phyloP scores from a whole-genome alignment of 2,329 filamentous ascomycete species.

The Calonectria fujianensis region DNA sequence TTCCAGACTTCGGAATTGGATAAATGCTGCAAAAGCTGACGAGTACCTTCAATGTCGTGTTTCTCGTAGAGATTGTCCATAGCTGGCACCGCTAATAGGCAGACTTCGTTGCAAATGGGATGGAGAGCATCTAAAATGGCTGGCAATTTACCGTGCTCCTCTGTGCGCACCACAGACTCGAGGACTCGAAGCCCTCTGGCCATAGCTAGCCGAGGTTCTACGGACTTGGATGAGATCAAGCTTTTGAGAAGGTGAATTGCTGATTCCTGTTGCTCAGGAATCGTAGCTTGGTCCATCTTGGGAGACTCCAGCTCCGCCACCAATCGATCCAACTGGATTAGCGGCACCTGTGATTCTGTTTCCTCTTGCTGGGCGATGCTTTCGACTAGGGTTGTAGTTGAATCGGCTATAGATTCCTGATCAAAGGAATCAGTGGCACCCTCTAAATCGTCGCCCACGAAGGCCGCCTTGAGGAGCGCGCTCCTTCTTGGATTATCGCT shows the following conservation, averaged over 20 bases:
- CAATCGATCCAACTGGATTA: slow-evolving; percentile 39
- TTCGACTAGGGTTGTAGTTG: background rate
- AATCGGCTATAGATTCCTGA: background rate
- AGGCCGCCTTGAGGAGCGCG: slow-evolving; percentile 11
- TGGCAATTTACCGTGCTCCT: slow-evolving; percentile 46
- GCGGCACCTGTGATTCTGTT: background rate
- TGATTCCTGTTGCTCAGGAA: slow-evolving; percentile 35
- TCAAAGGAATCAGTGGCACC: background rate
- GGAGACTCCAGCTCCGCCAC: slow-evolving; percentile 40
- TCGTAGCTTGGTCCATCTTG: background rate
- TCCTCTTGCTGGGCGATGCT: background rate
- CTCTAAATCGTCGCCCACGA: slow-evolving; percentile 1
- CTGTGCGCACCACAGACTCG: slow-evolving; percentile 42
- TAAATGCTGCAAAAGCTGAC: slow-evolving; percentile 42
- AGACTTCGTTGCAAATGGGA: slow-evolving; percentile 50
- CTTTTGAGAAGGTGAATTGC: slow-evolving; percentile 46
- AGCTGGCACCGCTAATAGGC: slow-evolving; percentile 49
- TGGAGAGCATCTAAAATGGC: slow-evolving; percentile 49
- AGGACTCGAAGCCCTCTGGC: slow-evolving; percentile 53
- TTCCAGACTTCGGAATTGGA: slow-evolving; percentile 34
- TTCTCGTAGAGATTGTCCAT: slow-evolving; percentile 48
- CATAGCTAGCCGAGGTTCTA: slow-evolving; percentile 40
- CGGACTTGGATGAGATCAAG: slow-evolving; percentile 41
- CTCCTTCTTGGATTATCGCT: background rate
- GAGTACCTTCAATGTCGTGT: slow-evolving; percentile 44